phyloP scores from a whole-genome alignment of 768 basidiomycete genomes.

The Aureoboletus auriporus region DNA sequence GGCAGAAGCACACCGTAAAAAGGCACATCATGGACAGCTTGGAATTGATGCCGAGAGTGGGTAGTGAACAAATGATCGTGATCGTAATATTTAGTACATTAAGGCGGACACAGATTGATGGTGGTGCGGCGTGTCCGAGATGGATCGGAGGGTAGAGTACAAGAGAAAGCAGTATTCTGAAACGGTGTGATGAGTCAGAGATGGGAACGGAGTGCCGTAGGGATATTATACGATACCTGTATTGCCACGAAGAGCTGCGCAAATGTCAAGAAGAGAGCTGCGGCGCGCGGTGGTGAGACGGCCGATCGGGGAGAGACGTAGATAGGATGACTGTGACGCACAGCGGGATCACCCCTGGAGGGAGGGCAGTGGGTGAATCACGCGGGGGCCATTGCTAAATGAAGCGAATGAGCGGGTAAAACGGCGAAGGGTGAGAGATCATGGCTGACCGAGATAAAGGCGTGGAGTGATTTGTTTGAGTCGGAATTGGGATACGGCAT shows the following conservation, averaged over 20 bases:
- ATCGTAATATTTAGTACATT: conserved; percentile 22
- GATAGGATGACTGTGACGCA: conserved; percentile 35
- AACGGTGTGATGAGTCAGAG: conserved; percentile 8
- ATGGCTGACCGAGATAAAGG: conserved; percentile 41
- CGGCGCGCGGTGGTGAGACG: conserved; percentile 12
- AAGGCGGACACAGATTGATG: conserved; percentile 50
- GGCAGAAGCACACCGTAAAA: conserved; percentile 56
- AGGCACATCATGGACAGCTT: conserved; percentile 56
- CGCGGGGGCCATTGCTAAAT: conserved; percentile 31
- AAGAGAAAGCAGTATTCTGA: conserved; percentile 66
- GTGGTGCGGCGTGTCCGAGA: conserved; percentile 56
- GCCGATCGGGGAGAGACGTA: conserved; percentile 1
- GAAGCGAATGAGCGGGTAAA: background rate
- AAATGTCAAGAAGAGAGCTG: conserved; percentile 58
- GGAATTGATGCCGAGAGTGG: conserved; percentile 48
- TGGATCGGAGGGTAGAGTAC: conserved; percentile 64
- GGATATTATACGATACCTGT: conserved; percentile 45
- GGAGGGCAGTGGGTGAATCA: conserved; percentile 49
- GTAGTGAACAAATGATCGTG: conserved; percentile 20
- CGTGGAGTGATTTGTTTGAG: conserved; percentile 33
- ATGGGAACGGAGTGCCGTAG: background rate
- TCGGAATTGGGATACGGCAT: conserved; percentile 9
- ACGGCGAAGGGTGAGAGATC: background rate
- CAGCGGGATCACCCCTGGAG: conserved; percentile 39
- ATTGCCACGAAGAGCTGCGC: conserved; percentile 64